These are phyloP conservation scores for Austroboletus rostrupii DNA, from an alignment of 1,284 basidiomycete species.

Conservation along the genomic window DNA sequence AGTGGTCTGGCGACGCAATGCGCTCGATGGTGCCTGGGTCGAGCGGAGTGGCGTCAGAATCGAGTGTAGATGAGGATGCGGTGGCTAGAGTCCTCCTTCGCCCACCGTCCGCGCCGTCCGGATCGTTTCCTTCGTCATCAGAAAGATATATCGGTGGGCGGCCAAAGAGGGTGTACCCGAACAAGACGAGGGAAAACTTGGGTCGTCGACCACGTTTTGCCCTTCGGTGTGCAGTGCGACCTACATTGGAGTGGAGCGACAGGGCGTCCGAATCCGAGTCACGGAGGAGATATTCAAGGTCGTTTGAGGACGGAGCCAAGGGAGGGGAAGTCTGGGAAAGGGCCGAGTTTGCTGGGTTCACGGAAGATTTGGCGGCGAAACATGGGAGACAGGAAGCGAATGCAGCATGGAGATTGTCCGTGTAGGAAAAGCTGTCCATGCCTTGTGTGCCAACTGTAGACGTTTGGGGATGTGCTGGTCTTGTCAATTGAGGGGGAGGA, in stretches of 20 bases:
- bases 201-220: constrained; percentile 33
- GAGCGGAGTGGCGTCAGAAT: constrained; percentile 63
- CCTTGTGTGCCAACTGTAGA: not conserved
- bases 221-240: constrained; percentile 31
- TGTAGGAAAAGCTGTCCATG: constrained; percentile 54
- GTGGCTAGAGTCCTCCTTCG: constrained; percentile 21
- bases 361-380: constrained; percentile 30
- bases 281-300: constrained; percentile 56
- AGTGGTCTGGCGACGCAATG: constrained; percentile 36
- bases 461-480: too few relatives aligned
- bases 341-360: constrained; percentile 8
- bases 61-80: constrained; percentile 51
- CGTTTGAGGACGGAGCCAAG: constrained; percentile 40
- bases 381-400: constrained; percentile 59
- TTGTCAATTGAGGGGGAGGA: too few relatives aligned
- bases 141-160: constrained; percentile 52
- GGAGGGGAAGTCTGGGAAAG: constrained; percentile 35
- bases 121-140: constrained; percentile 40
- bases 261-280: constrained; percentile 52
- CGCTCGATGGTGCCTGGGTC: constrained; percentile 51
- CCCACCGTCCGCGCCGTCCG: not conserved
- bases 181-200: constrained; percentile 52
- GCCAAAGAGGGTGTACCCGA: constrained; percentile 65
- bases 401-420: constrained; percentile 53
- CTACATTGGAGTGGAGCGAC: constrained; percentile 64